Conservation (phyloP, 2,329 filamentous ascomycete genomes). For the Pseudocercospora musae region DNA sequence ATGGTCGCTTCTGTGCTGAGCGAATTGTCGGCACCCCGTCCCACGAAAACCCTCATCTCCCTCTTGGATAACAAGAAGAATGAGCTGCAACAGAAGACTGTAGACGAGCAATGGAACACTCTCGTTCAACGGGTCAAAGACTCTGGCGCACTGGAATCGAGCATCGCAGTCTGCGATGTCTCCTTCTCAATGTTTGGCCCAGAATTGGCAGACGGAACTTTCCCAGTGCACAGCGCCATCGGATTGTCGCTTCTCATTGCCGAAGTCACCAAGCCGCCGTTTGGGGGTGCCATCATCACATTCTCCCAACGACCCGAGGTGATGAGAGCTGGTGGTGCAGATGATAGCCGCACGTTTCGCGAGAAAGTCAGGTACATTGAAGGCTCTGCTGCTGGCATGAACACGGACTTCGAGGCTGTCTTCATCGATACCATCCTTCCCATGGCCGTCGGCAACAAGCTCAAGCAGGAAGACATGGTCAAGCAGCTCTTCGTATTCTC, state of each 20-base stretch:
- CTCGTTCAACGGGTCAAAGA: slow-evolving; percentile 58
- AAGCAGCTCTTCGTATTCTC: slow-evolving; percentile 60
- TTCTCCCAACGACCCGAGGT: slow-evolving; percentile 48
- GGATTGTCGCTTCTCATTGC: slow-evolving; percentile 57
- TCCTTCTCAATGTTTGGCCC: slow-evolving; percentile 51
- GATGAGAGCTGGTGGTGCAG: slow-evolving; percentile 39
- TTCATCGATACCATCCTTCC: slow-evolving; percentile 55
- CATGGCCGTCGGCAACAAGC: slow-evolving; percentile 49
- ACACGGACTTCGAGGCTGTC: slow-evolving; percentile 54
- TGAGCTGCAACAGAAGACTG: slow-evolving; percentile 38
- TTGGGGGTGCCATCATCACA: slow-evolving; percentile 55
- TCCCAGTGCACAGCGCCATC: slow-evolving; percentile 53
- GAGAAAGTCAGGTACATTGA: slow-evolving; percentile 43
- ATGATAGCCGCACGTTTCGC: slow-evolving; percentile 36
- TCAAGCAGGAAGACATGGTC: slow-evolving; percentile 57
- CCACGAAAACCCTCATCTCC: no score
- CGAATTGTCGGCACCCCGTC: no score
- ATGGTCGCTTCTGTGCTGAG: slow-evolving; percentile 39
- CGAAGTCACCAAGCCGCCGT: slow-evolving; percentile 52
- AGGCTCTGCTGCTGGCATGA: slow-evolving; percentile 40
- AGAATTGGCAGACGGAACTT: slow-evolving; percentile 45
- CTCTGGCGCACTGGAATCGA: slow-evolving; percentile 51
- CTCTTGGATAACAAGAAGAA: slow-evolving; percentile 31
- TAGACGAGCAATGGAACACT: slow-evolving; percentile 55
- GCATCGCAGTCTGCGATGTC: slow-evolving; percentile 59